Percentiles rank a stretch among this genome's conserved stretches.
Evolutionary conservation across 345 rosid species (phyloP).

Genomic region (Euphorbia peplus): DNA sequence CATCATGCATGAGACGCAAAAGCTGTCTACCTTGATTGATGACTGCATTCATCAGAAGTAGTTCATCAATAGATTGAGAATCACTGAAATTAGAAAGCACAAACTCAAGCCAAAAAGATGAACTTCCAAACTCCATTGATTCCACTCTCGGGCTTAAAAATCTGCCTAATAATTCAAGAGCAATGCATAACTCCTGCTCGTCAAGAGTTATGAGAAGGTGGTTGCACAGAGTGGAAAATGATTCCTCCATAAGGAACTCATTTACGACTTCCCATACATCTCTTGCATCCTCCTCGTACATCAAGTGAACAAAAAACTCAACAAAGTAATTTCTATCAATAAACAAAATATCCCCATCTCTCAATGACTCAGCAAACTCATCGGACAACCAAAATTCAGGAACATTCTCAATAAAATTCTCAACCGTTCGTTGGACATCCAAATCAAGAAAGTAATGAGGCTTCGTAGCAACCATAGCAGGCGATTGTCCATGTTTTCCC

Average conservation of each 20-base stretch:
- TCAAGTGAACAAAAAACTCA: conserved; percentile 53
- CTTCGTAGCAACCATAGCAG: conserved; percentile 91
- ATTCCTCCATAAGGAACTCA: conserved; percentile 64
- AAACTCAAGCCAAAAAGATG: conserved; percentile 60
- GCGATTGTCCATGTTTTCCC: conserved; percentile 95
- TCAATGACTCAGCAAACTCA: conserved; percentile 74
- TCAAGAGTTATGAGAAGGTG: conserved; percentile 71
- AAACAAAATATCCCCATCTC: conserved; percentile 71
- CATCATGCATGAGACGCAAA: conserved; percentile 55
- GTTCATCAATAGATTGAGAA: conserved; percentile 51
- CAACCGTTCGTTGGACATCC: conserved; percentile 65
- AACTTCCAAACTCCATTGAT: conserved; percentile 27
- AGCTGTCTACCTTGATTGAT: conserved; percentile 64
- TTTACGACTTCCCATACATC: conserved; percentile 67
- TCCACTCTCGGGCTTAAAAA: conserved; percentile 31
- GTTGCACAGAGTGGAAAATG: conserved; percentile 60
- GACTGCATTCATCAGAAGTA: conserved; percentile 61
- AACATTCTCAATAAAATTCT: conserved; percentile 71
- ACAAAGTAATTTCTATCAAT: conserved; percentile 63
- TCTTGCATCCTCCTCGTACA: conserved; percentile 59
- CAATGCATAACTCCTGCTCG: conserved; percentile 48
- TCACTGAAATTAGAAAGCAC: conserved; percentile 44
- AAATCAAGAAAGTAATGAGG: conserved; percentile 94
- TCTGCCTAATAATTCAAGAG: conserved; percentile 47
- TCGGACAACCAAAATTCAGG: conserved; percentile 90